Base-by-base conservation (phyloP, 1,284 basidiomycete genomes). In the Serendipita sp. region DNA sequence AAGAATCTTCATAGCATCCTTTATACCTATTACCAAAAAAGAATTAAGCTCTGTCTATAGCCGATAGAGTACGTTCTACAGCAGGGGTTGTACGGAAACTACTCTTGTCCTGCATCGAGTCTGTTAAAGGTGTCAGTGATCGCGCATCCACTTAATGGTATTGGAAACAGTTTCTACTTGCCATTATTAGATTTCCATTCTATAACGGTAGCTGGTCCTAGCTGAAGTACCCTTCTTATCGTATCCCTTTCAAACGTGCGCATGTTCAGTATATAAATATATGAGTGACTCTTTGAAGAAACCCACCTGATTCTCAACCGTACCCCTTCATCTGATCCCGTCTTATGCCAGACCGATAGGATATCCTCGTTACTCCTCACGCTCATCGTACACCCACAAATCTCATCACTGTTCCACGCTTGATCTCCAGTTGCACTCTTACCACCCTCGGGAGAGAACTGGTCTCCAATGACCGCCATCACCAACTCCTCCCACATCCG, bases 121-220 rank as follows among this genome's bases (percentile, higher is more conserved):
- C 87, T 90, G 65, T 3, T 29, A 29, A 34, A 15, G 38, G 43
- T n/a, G 6, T 60, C 34, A 61, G 43, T 60, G 12, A 45, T 32
- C 35, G 17, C 17, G 32, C 15, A 42, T 32, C 5, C 3, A 22
- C 22, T 22, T 22, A 22, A 22, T 22, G 22, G 22, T 22, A 1
- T 22, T 22, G 22, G 22, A 22, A 22, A 22, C 22, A 1, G 1
- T 22, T 22, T 49, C 10, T 45, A 67, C 78, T 61, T 66, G 86
- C 88, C 88, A 67, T 87, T 90, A 73, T 91, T 90, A 6, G 86
- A 85, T 73, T 91, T 91, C 71, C 90, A 91, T 71, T 91, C 88
- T 84, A 91, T 85, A 65, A 85, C 78, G 0, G 85, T 88, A 17
- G 79, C 77, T 2, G 79, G 68, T n/a, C 87, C 81, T 22, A 91